Evolutionary conservation across 2,329 filamentous ascomycete species (phyloP).

Genomic region (Grosmannia clavigera): DNA sequence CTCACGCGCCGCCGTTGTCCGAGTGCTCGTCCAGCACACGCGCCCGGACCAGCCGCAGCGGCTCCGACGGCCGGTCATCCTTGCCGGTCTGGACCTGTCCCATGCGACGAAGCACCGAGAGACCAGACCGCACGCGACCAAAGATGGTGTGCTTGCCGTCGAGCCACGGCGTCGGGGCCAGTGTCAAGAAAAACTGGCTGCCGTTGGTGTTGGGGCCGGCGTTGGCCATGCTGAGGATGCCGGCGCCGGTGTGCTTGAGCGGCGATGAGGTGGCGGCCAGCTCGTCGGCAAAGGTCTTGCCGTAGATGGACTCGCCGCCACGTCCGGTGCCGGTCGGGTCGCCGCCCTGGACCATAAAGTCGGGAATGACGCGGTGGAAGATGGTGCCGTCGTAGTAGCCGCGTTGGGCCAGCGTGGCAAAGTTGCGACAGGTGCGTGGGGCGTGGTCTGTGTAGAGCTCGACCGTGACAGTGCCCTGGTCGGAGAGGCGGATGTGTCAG

Average conservation of each 20-base stretch:
- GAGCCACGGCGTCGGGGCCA: slow-evolving; percentile 89
- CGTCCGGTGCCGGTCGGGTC: slow-evolving; percentile 90
- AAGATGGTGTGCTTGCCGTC: slow-evolving; percentile 98
- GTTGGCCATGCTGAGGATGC: slow-evolving; percentile 95
- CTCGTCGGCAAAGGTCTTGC: slow-evolving; percentile 90
- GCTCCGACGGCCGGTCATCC: slow-evolving; percentile 70
- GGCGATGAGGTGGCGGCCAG: slow-evolving; percentile 41
- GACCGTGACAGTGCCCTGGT: slow-evolving; percentile 66
- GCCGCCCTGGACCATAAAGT: slow-evolving; percentile 94
- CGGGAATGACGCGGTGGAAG: slow-evolving; percentile 89
- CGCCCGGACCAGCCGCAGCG: slow-evolving; percentile 68
- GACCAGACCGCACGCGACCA: slow-evolving; percentile 72
- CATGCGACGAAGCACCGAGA: slow-evolving; percentile 77
- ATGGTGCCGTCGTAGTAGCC: slow-evolving; percentile 80
- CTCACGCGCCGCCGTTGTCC: not conserved
- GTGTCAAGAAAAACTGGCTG: slow-evolving; percentile 89
- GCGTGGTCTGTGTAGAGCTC: slow-evolving; percentile 88
- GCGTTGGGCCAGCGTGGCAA: slow-evolving; percentile 62
- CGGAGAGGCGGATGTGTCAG: not conserved
- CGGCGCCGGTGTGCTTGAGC: slow-evolving; percentile 85
- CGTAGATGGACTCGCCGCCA: slow-evolving; percentile 81
- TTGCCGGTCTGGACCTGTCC: slow-evolving; percentile 72
- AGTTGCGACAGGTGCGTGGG: slow-evolving; percentile 82
- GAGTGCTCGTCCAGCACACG: slow-evolving; percentile 43
- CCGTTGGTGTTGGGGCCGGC: slow-evolving; percentile 87